Evolutionary conservation across 1,284 basidiomycete species (phyloP).

Genomic region (Rhodotorula sp.): DNA sequence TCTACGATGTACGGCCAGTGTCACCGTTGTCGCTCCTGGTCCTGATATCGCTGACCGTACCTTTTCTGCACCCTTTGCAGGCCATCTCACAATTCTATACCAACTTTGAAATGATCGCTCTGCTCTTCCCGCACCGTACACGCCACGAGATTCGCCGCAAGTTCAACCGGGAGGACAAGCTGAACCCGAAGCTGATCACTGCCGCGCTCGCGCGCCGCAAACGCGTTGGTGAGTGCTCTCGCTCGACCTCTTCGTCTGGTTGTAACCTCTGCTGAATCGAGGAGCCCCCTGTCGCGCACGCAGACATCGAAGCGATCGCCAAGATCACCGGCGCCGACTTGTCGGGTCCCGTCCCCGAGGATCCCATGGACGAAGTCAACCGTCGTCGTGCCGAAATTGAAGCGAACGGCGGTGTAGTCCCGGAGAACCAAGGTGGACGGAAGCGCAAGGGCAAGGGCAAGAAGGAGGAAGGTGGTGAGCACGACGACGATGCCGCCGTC

Average conservation of each 20-base stretch:
- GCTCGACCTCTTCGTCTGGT: not conserved
- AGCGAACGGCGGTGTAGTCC: conserved; percentile 11
- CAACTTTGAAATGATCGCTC: conserved; percentile 86
- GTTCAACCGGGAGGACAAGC: conserved; percentile 81
- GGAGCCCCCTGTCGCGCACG: not conserved
- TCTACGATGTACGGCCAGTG: conserved; percentile 65
- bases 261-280: too few relatives aligned
- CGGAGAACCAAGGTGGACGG: conserved; percentile 2
- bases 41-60: not conserved
- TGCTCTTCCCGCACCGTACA: conserved; percentile 77
- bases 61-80: conserved; percentile 50
- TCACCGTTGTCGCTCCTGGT: not conserved
- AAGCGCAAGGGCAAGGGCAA: conserved; percentile 11
- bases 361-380: conserved; percentile 42
- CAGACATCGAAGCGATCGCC: conserved; percentile 37
- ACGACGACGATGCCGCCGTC: conserved; percentile 5
- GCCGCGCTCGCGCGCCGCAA: conserved; percentile 42
- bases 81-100: conserved; percentile 82
- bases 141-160: conserved; percentile 86
- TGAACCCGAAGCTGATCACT: conserved; percentile 56
- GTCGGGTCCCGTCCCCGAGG: conserved; percentile 38
- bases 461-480: conserved; percentile 3
- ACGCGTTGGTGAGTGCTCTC: conserved; percentile 29
- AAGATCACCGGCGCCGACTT: conserved; percentile 37
- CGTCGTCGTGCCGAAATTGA: conserved; percentile 30